These are phyloP conservation scores for Vaccinium macrocarpon DNA, from an alignment of 148 eudicot genomes.

Conservation along the genomic window DNA sequence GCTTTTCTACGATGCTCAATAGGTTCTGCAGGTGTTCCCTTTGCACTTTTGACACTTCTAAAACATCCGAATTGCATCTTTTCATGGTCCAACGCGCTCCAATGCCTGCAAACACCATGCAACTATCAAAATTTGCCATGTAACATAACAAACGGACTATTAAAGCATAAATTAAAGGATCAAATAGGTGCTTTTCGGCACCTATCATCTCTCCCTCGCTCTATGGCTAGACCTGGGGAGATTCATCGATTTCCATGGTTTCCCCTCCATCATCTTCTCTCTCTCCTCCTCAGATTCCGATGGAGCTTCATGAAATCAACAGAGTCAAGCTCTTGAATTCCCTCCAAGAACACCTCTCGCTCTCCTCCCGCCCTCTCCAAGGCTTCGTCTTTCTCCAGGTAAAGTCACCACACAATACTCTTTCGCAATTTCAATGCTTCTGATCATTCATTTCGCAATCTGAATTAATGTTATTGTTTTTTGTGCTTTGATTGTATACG, in stretches of 20 bases:
- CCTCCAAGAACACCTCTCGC: conserved; percentile 51
- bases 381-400: conserved; percentile 87
- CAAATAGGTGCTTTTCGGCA: too few relatives aligned
- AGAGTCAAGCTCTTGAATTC: conserved; percentile 56
- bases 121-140: too few relatives aligned
- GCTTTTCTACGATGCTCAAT: too few relatives aligned
- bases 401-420: background rate
- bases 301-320: conserved; percentile 61
- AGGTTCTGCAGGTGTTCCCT: too few relatives aligned
- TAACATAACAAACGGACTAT: too few relatives aligned
- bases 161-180: too few relatives aligned
- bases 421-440: background rate
- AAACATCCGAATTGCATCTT: too few relatives aligned
- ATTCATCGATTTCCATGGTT: conserved; percentile 34
- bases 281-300: conserved; percentile 58
- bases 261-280: conserved; percentile 32
- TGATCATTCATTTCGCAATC: background rate
- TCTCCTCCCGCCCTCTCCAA: conserved; percentile 46
- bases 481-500: background rate
- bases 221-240: conserved; percentile 14
- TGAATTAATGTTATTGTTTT: background rate
- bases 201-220: background rate
- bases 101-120: too few relatives aligned
- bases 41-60: too few relatives aligned
- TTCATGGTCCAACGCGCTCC: too few relatives aligned